Evolutionary conservation across 768 basidiomycete species (phyloP), one percentile per base, ranked within the genome.

Genomic region (Grammothele lineata): DNA sequence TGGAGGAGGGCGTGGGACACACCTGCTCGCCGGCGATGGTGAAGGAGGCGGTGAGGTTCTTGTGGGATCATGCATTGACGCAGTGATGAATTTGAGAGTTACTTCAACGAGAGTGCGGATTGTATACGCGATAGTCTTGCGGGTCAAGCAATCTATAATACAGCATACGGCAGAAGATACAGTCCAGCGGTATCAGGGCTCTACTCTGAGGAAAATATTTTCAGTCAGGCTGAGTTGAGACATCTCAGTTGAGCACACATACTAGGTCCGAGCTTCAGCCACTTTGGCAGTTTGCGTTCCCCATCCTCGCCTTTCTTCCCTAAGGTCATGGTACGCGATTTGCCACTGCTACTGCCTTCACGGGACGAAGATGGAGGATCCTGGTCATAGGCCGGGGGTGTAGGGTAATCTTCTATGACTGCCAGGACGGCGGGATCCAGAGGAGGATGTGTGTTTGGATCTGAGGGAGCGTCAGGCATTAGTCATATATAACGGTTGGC

Each of bases 281-380:
- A 91, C 59, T 88, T 88, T 11, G 88, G 85, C 48, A 84, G 66
- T 67, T 87, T 88, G 66, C 72, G 78, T 44, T 73, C 77, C 40
- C 60, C 45, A 38, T 59, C 37, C 19, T 49, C 37, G 26, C 42
- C 42, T 23, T 41, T 44, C 32, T 52, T 36, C 36, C 43, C 27
- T 40, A 47, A 37, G 40, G 21, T 18, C 40, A 21, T 27, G 24
- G 52, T 40, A 21, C 27, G 51, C 43, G 44, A 37, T 22, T 50
- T 25, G 43, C 46, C 45, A 44, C 34, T 24, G 15, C 49, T 8
- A 49, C 17, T 30, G 35, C 12, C 19, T 38, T 42, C 43, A 35
- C 34, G 43, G 3, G 33, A 34, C 32, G 44, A 10, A 3, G 36
- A 38, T 22, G 23, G 38, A 11, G 55, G 57, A 25, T 48, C 52